Evolutionary conservation across 371 early-diverging fungal genomes (phyloP), one percentile per base, ranked within the genome.

Genomic region (Rhizomucor pusillus): DNA sequence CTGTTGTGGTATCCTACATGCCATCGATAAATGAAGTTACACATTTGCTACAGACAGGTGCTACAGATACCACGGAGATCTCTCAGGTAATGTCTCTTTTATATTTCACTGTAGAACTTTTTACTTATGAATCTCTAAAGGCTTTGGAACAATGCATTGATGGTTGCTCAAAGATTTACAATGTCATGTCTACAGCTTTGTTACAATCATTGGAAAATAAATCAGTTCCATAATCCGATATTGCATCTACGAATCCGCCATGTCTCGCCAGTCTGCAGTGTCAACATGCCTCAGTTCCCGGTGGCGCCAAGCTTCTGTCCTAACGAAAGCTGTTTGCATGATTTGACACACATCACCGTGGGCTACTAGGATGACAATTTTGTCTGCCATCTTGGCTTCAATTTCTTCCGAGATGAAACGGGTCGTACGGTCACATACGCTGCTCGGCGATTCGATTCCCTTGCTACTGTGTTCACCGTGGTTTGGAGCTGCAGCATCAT

Each of bases 21-120:
- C 92, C 95, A 22, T 88, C 90, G 1, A 57, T 88, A 47, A 88
- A 92, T 54, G 86, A 93, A 64, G 82, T 95, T 41, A 92, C 95
- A 4, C 91, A 93, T 65, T 67, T 93, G 11, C 61, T 95, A 40
- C 93, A 93, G 66, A 73, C 77, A n/a, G 97, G 95, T 24, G 81
- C 85, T 47, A 80, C 84, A 0, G 82, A 79, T 19, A 58, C 65
- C 11, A 65, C 79, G 12, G 59, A 65, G 7, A 77, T 75, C 13
- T 73, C 79, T 9, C 75, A 82, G 67, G 82, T 80, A 64, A 67
- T n/a, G 57, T 77, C 59, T 59, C 48, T 23, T 50, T 23, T n/a
- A 43, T 13, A 5, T 36, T 34, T 41, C 12, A 16, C 20, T 25
- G 47, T 13, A 47, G 2, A 35, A 22, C 34, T 12, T 33, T 43